Evolutionary conservation across 352 stramenopile species (phyloP).

Genomic region (Phytophthora sp.): DNA sequence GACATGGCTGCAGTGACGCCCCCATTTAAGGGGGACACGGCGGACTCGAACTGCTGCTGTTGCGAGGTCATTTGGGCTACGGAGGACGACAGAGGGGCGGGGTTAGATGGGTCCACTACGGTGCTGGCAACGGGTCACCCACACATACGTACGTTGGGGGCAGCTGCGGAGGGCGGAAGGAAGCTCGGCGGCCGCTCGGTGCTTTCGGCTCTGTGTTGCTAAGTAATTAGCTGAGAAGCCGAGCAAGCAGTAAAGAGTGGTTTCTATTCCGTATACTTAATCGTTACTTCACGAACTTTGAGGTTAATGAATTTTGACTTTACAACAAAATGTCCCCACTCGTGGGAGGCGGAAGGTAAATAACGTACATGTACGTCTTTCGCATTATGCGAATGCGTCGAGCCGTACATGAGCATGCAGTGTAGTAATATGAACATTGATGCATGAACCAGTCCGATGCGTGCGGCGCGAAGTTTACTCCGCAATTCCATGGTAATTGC

Average conservation of each 20-base stretch:
- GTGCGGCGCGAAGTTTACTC: too few relatives aligned
- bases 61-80: conserved; percentile 30
- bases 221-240: conserved; percentile 18
- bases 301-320: too few relatives aligned
- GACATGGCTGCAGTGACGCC: conserved; percentile 11
- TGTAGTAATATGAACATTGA: too few relatives aligned
- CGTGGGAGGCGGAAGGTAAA: too few relatives aligned
- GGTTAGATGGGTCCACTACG: conserved; percentile 12
- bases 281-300: conserved; percentile 27
- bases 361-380: too few relatives aligned
- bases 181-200: conserved; percentile 29
- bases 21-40: conserved; percentile 8
- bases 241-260: conserved; percentile 17
- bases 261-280: conserved; percentile 30
- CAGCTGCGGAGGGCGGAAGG: conserved; percentile 39
- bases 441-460: too few relatives aligned
- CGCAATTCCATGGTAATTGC: too few relatives aligned
- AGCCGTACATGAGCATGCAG: too few relatives aligned
- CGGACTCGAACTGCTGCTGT: conserved; percentile 32
- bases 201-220: conserved; percentile 25
- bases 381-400: too few relatives aligned
- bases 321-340: too few relatives aligned
- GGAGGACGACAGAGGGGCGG: conserved; percentile 8
- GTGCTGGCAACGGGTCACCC: neutral
- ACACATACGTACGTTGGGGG: conserved; percentile 17